Conservation (phyloP, 2,329 filamentous ascomycete genomes). For the Aspergillus sp. region DNA sequence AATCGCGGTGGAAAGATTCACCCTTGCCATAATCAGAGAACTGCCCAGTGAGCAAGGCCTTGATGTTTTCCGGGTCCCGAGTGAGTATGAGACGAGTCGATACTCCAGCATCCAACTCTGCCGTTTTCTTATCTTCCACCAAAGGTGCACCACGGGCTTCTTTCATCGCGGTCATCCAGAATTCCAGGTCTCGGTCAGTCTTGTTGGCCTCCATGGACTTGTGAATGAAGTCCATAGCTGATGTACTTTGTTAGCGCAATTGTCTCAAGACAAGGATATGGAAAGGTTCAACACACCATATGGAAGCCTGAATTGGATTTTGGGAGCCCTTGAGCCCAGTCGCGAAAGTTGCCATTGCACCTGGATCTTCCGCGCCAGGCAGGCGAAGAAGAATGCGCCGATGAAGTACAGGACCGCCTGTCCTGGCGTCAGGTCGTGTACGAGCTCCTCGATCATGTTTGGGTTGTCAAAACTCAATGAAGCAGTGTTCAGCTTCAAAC, state of each 20-base stretch:
- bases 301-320: constrained; percentile 34
- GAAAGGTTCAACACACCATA: constrained; percentile 28
- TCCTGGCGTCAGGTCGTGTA: constrained; percentile 48
- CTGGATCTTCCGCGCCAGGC: constrained; percentile 28
- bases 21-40: constrained; percentile 88
- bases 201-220: constrained; percentile 55
- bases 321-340: constrained; percentile 38
- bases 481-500: neutral
- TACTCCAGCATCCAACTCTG: constrained; percentile 30
- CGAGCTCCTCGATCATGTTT: constrained; percentile 50
- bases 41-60: constrained; percentile 83
- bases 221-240: constrained; percentile 66
- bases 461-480: constrained; percentile 31
- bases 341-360: constrained; percentile 29
- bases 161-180: constrained; percentile 59
- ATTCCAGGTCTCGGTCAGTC: constrained; percentile 57
- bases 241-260: constrained; percentile 2
- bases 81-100: constrained; percentile 67
- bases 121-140: constrained; percentile 24
- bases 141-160: constrained; percentile 30
- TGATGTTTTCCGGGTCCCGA: constrained; percentile 83
- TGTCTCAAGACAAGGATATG: neutral
- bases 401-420: constrained; percentile 39
- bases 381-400: constrained; percentile 41
- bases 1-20: constrained; percentile 67